phyloP scores from a whole-genome alignment of 2,329 filamentous ascomycete genomes.

The Beauveria australis region DNA sequence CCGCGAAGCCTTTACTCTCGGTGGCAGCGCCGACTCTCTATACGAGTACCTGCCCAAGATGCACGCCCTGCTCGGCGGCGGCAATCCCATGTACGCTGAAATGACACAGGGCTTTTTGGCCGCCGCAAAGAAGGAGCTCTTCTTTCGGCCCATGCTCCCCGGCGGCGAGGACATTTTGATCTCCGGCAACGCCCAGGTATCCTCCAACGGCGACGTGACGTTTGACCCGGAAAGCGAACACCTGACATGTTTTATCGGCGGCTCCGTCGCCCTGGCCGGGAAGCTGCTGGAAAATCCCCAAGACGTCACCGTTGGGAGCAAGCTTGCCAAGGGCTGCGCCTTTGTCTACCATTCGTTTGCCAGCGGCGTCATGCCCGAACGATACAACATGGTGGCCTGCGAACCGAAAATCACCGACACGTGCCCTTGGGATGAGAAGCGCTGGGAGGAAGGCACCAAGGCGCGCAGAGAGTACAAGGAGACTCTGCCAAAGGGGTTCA shows the following conservation, averaged over 20 bases:
- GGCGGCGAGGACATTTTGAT: constrained; percentile 46
- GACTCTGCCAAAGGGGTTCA: constrained; percentile 44
- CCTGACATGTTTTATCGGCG: constrained; percentile 43
- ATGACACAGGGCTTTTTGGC: constrained; percentile 47
- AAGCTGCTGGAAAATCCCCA: constrained; percentile 32
- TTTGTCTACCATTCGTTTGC: constrained; percentile 40
- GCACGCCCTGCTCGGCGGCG: constrained; percentile 49
- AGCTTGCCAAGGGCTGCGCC: constrained; percentile 43
- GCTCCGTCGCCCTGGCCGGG: constrained; percentile 41
- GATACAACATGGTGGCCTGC: constrained; percentile 35
- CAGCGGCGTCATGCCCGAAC: constrained; percentile 46
- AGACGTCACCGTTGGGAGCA: constrained; percentile 35
- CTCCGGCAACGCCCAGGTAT: constrained; percentile 30
- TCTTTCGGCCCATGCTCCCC: constrained; percentile 54
- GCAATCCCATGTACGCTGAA: constrained; percentile 40
- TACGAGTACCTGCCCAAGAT: constrained; percentile 35
- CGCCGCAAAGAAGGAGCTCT: constrained; percentile 45
- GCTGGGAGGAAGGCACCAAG: constrained; percentile 16
- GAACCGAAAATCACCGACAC: constrained; percentile 19
- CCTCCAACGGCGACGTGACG: constrained; percentile 15
- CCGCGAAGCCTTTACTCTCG: constrained; percentile 25
- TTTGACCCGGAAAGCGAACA: constrained; percentile 32
- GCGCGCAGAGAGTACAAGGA: constrained; percentile 9
- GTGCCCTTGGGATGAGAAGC: constrained; percentile 24
- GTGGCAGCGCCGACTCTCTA: constrained; percentile 32